Percentiles rank a stretch among this genome's conserved stretches.
Evolutionary conservation across 805 yeast species (phyloP).

Genomic region (Candida quercuum): DNA sequence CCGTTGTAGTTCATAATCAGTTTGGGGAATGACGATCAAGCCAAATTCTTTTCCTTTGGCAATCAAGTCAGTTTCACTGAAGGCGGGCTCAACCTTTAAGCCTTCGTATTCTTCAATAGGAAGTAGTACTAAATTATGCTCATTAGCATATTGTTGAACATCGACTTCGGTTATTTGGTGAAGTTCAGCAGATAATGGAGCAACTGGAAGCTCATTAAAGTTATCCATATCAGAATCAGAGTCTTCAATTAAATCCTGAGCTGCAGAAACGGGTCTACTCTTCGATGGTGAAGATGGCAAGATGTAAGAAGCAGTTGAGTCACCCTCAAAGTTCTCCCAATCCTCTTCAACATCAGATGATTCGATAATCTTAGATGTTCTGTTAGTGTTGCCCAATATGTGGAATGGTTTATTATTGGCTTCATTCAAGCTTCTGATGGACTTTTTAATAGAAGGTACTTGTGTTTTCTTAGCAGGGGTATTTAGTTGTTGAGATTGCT

Average conservation of each 20-base stretch:
- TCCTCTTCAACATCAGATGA: constrained; percentile 16
- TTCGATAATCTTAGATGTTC: constrained; percentile 21
- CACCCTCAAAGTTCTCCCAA: constrained; percentile 26
- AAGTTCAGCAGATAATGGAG: constrained; percentile 21
- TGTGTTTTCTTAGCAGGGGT: constrained; percentile 13
- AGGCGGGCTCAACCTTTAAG: constrained; percentile 13
- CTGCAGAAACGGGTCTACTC: constrained; percentile 2
- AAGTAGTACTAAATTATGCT: constrained; percentile 24
- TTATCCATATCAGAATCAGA: constrained; percentile 23
- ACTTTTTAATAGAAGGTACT: constrained; percentile 7
- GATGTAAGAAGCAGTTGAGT: constrained; percentile 10
- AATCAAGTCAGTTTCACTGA: no score
- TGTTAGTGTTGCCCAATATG: constrained; percentile 18
- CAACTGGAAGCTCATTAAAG: constrained; percentile 11
- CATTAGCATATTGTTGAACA: constrained; percentile 26
- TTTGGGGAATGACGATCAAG: constrained; percentile 10
- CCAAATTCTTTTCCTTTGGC: constrained; percentile 16
- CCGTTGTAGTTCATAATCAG: constrained; percentile 6
- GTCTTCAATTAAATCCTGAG: constrained; percentile 14
- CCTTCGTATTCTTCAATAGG: constrained; percentile 17
- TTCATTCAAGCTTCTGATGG: constrained; percentile 6
- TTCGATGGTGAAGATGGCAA: constrained; percentile 11
- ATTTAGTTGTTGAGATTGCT: constrained; percentile 6
- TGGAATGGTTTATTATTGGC: constrained; percentile 12
- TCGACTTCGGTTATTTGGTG: constrained; percentile 16